These are phyloP conservation scores for Ramaria rubella DNA, from an alignment of 768 basidiomycete species.

Conservation along the genomic window DNA sequence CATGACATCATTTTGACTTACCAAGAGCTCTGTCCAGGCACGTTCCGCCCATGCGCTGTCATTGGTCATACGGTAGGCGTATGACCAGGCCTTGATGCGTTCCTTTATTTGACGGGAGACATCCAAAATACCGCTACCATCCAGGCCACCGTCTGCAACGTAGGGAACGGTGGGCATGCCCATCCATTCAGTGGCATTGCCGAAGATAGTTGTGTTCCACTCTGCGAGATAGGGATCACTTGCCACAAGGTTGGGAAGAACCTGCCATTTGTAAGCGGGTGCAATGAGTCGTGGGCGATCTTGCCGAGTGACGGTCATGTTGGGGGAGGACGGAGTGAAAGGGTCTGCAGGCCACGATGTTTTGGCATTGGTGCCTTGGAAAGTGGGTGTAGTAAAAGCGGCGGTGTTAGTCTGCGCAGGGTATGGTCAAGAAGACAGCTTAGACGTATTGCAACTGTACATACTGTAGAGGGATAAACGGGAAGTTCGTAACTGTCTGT, in stretches of 20 bases:
- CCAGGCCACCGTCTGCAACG: slow-evolving; percentile 58
- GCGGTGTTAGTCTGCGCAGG: slow-evolving; percentile 63
- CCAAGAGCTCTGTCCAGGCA: slow-evolving; percentile 75
- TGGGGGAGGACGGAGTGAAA: slow-evolving; percentile 59
- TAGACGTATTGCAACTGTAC: slow-evolving; percentile 25
- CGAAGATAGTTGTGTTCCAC: slow-evolving; percentile 91
- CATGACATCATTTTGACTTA: slow-evolving; percentile 29
- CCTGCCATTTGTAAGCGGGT: slow-evolving; percentile 85
- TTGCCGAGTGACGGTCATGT: slow-evolving; percentile 52
- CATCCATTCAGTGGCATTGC: slow-evolving; percentile 76
- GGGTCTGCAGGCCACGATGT: slow-evolving; percentile 82
- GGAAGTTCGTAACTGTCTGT: slow-evolving; percentile 82
- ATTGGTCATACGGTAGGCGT: slow-evolving; percentile 85
- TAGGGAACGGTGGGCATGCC: slow-evolving; percentile 60
- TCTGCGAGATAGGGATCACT: slow-evolving; percentile 76
- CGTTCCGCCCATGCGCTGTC: slow-evolving; percentile 90
- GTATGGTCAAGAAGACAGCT: slow-evolving; percentile 5
- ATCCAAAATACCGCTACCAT: slow-evolving; percentile 81
- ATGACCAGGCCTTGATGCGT: slow-evolving; percentile 87
- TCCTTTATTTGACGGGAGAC: slow-evolving; percentile 83
- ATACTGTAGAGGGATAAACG: slow-evolving; percentile 81
- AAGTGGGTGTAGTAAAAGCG: slow-evolving; percentile 64
- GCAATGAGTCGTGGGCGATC: slow-evolving; percentile 91
- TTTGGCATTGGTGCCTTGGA: slow-evolving; percentile 41
- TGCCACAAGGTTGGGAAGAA: slow-evolving; percentile 67